Conservation (phyloP, 352 stramenopile genomes). For the Globisporangium nagaii region DNA sequence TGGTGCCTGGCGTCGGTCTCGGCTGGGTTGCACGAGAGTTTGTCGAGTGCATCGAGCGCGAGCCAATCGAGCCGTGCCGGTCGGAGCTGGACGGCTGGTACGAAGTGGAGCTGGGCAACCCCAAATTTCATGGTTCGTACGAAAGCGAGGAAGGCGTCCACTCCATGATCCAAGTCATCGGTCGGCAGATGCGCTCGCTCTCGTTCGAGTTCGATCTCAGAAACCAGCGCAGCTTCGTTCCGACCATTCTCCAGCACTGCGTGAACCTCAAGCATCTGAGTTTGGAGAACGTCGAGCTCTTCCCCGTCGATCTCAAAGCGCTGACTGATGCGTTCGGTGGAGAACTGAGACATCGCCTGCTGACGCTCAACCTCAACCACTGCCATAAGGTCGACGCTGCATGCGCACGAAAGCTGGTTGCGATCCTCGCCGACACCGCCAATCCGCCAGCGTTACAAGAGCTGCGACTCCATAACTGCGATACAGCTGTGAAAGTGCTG, state of each 20-base stretch:
- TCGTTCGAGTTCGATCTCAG: background rate
- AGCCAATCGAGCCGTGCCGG: background rate
- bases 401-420: no score
- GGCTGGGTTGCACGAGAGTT: background rate
- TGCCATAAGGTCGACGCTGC: background rate
- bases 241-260: background rate
- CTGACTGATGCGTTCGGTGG: background rate
- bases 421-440: background rate
- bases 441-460: background rate
- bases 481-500: background rate
- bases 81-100: background rate
- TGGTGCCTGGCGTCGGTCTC: background rate
- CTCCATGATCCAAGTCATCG: background rate
- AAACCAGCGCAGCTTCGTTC: background rate
- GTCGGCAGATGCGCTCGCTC: background rate
- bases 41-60: constrained; percentile 1
- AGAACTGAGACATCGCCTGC: background rate
- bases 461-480: background rate
- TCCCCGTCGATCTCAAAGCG: background rate
- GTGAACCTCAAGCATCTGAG: background rate
- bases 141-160: background rate
- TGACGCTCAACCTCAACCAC: background rate
- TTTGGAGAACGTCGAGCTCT: no score
- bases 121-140: background rate
- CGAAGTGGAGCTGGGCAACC: background rate